Base-by-base conservation (phyloP, 805 yeast genomes). In the Kregervanrija fluxuum region DNA sequence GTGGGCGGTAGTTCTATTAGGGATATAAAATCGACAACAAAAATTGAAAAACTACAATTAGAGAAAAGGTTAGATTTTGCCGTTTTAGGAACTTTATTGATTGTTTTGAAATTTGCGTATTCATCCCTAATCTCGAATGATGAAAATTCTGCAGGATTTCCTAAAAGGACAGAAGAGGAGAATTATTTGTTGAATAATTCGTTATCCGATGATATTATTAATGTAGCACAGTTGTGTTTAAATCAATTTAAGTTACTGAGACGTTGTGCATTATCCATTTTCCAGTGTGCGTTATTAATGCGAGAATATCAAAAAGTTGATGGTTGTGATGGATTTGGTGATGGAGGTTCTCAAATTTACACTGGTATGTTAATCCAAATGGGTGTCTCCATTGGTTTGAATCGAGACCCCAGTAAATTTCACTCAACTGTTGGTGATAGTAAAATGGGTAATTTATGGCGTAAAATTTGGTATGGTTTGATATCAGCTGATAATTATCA, bases 361-460 rank as follows among this genome's bases (percentile, higher is more conserved):
- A 58, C 74, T 11, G 78, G 82, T 1, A 70, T 78, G 61, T 65
- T 80, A 30, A 62, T 80, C 12, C 86, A 80, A 54, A 79, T 82
- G 83, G 85, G 82, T 0, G 69, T 76, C 43, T 71, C 82, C 34
- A 70, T 82, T 50, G 90, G 89, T 0, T 56, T 82, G 22, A 81
- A 82, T 56, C 68, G 88, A 52, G 89, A 82, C 50, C 88, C 89
- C 0, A 72, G 69, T 38, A 66, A 66, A 35, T 77, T 77, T 51
- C 58, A 56, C n/a, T 6, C 45, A 1, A n/a, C 38, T 9, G 34
- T 43, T 2, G 39, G 45, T 9, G 34, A 43, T 6, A 44, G 48
- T 12, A 65, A 55, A 43, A 45, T 54, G 11, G 66, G 70, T 28
- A 74, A 76, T 49, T 53, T 79, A 3, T 70, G 77, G 69, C 67